A percentile compares a stretch with the other conserved stretches of the same genome.
Conservation (phyloP, 805 yeast genomes). For the Scheffersomyces coipomensis region DNA sequence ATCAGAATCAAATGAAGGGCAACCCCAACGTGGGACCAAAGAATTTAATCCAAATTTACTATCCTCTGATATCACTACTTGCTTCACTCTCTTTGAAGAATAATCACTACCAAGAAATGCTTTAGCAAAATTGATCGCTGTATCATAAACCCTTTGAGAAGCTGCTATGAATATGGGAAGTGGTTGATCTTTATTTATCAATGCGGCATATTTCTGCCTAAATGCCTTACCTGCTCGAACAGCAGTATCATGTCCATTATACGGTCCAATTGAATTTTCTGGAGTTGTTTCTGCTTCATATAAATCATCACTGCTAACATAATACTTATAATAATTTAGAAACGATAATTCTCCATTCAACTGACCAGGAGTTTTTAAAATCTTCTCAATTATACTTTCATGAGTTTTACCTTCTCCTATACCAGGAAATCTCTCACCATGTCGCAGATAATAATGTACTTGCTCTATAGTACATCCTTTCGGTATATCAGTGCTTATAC, state of each 20-base stretch:
- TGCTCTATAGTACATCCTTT: constrained; percentile 56
- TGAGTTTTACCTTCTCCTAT: constrained; percentile 7
- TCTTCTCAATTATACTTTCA: constrained; percentile 18
- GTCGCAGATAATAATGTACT: constrained; percentile 71
- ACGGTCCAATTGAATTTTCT: constrained; percentile 44
- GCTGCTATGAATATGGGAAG: constrained; percentile 57
- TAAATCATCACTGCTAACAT: constrained; percentile 30
- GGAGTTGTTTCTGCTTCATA: constrained; percentile 53
- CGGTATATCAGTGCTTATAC: constrained; percentile 52
- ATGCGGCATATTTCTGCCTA: constrained; percentile 47
- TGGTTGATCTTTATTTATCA: constrained; percentile 33
- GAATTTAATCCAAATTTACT: constrained; percentile 54
- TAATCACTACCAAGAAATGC: constrained; percentile 55
- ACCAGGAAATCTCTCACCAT: constrained; percentile 69
- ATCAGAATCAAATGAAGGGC: constrained; percentile 31
- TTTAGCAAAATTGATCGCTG: constrained; percentile 54
- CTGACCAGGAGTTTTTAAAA: constrained; percentile 26
- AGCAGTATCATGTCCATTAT: constrained; percentile 52
- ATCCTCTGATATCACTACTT: constrained; percentile 47
- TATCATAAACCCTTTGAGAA: constrained; percentile 53
- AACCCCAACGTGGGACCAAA: constrained; percentile 52
- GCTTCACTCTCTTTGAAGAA: constrained; percentile 31
- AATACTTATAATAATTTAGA: constrained; percentile 52
- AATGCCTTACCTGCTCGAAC: constrained; percentile 48
- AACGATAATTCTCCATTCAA: constrained; percentile 53